Percentiles rank a stretch among this genome's conserved stretches.
Evolutionary conservation across 2,329 filamentous ascomycete genomes (phyloP).

Genomic region (Bipolaris zeicola): DNA sequence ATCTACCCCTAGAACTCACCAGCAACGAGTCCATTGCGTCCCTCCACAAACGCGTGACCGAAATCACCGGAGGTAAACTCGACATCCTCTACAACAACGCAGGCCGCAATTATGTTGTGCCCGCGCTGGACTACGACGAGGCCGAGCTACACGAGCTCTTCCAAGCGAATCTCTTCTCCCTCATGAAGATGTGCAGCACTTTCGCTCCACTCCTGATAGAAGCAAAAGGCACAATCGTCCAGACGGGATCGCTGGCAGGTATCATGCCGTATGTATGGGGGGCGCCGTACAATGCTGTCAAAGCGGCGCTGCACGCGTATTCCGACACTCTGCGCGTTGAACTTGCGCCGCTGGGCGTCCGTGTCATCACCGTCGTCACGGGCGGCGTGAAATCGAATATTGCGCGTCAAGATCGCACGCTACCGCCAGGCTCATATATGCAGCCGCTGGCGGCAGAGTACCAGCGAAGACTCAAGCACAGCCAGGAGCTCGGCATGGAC

Average conservation of each 20-base stretch:
- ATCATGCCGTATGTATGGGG: slow-evolving; percentile 46
- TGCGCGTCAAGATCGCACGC: slow-evolving; percentile 56
- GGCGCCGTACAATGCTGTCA: slow-evolving; percentile 62
- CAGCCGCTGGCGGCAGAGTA: slow-evolving; percentile 59
- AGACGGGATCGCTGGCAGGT: slow-evolving; percentile 53
- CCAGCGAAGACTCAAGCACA: slow-evolving; percentile 57
- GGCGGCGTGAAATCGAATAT: slow-evolving; percentile 66
- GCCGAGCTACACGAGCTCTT: slow-evolving; percentile 40
- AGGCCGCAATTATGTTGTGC: slow-evolving; percentile 61
- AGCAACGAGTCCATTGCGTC: slow-evolving; percentile 55
- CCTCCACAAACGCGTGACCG: slow-evolving; percentile 55
- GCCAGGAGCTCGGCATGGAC: slow-evolving; percentile 59
- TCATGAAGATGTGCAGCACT: slow-evolving; percentile 63
- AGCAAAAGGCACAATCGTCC: slow-evolving; percentile 53
- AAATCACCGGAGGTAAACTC: slow-evolving; percentile 56
- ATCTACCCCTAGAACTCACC: slow-evolving; percentile 61
- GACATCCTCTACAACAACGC: slow-evolving; percentile 66
- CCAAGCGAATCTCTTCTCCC: slow-evolving; percentile 59
- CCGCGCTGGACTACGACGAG: slow-evolving; percentile 60
- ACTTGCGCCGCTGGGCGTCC: slow-evolving; percentile 57
- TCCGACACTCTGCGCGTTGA: slow-evolving; percentile 64
- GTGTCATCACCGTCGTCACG: slow-evolving; percentile 58
- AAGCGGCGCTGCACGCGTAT: slow-evolving; percentile 64
- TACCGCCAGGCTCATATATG: slow-evolving; percentile 59
- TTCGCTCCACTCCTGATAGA: slow-evolving; percentile 61